Conservation (phyloP, 2,329 filamentous ascomycete species). For the Claviceps paspali region DNA sequence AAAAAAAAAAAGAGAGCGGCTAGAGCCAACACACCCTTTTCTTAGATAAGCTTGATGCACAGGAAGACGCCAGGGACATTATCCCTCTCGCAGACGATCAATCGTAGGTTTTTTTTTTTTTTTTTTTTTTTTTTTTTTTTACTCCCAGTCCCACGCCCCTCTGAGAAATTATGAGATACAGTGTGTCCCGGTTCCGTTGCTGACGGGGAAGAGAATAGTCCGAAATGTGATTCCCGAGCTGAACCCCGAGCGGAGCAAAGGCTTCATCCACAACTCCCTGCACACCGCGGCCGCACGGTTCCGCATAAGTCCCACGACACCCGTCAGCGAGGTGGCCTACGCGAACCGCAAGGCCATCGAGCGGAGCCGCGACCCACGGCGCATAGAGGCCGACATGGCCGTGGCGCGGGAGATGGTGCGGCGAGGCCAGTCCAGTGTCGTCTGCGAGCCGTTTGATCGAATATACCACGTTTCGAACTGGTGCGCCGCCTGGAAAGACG, state of each 20-base stretch:
- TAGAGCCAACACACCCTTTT: neutral
- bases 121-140: neutral
- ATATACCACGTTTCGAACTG: slow-evolving; percentile 1
- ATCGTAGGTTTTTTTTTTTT: neutral
- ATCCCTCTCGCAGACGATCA: slow-evolving; percentile 1
- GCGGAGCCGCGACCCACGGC: neutral
- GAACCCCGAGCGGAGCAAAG: neutral
- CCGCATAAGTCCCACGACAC: neutral
- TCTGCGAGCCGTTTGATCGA: slow-evolving; percentile 2
- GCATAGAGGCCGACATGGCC: neutral
- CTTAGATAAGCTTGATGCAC: slow-evolving; percentile 1
- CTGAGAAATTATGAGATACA: no score
- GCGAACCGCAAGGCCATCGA: slow-evolving; percentile 2
- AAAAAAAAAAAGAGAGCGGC: no score
- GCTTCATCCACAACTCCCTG: slow-evolving; percentile 3
- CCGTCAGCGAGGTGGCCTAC: slow-evolving; percentile 1
- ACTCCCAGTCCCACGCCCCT: neutral
- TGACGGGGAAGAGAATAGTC: no score
- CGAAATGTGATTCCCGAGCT: neutral
- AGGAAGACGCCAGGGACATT: slow-evolving; percentile 1
- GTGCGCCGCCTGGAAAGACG: slow-evolving; percentile 3
- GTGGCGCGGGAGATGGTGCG: slow-evolving; percentile 1
- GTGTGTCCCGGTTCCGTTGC: no score
- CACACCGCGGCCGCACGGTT: neutral
- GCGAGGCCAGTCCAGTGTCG: neutral